Percentiles rank a stretch among this genome's conserved stretches.
Evolutionary conservation across 306 rosid genomes (phyloP).

Genomic region (Trifolium fragiferum): DNA sequence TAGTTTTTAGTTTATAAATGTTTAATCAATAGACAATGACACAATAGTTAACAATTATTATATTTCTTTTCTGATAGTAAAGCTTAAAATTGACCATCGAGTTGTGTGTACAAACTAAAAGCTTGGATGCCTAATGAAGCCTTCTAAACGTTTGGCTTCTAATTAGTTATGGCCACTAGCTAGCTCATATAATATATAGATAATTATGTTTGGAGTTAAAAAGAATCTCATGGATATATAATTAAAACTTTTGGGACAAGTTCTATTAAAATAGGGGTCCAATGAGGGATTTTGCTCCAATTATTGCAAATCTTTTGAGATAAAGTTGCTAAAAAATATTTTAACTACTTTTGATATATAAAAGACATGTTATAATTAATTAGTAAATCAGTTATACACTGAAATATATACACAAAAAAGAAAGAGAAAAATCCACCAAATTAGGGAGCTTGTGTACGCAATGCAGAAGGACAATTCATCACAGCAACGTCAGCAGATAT

Average conservation of each 20-base stretch:
- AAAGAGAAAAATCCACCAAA: too few species aligned
- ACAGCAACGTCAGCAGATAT: too few species aligned
- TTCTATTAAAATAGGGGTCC: constrained; percentile 25
- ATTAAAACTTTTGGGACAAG: constrained; percentile 14
- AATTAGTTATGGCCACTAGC: constrained; percentile 33
- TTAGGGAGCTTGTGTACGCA: too few species aligned
- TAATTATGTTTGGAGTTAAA: background rate
- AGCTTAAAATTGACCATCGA: constrained; percentile 8
- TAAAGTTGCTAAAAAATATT: too few species aligned
- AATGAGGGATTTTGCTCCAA: background rate
- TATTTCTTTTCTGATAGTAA: background rate
- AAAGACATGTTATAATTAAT: too few species aligned
- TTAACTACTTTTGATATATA: too few species aligned
- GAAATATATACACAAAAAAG: too few species aligned
- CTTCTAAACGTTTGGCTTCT: constrained; percentile 4
- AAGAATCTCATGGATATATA: background rate
- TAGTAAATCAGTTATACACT: too few species aligned
- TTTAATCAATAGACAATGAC: constrained; percentile 19
- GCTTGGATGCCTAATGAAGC: constrained; percentile 27
- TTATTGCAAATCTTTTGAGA: too few species aligned
- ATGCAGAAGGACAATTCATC: too few species aligned
- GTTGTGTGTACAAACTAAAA: constrained; percentile 2
- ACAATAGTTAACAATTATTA: constrained; percentile 2
- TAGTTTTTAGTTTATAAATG: background rate
- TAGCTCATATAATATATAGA: background rate